A percentile compares a stretch with the other conserved stretches of the same genome.
These are phyloP conservation scores for Triglochin maritima DNA, from an alignment of 106 monocot species.

Conservation along the genomic window DNA sequence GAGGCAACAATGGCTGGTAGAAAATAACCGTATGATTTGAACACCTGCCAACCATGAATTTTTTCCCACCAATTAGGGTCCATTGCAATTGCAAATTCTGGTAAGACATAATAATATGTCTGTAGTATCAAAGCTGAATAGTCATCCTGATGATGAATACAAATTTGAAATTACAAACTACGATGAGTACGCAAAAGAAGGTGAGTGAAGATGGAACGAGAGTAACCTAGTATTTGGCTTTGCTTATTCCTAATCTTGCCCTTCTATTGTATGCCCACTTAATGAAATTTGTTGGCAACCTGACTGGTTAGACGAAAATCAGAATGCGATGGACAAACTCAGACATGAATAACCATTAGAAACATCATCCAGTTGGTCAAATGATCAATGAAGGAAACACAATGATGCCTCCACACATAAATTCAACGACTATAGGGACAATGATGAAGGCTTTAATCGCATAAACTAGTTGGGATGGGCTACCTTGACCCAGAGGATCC, in stretches of 20 bases:
- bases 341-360: too few species aligned
- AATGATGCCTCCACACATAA: too few species aligned
- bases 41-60: slow-evolving; percentile 35
- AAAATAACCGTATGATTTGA: slow-evolving; percentile 67
- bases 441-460: too few species aligned
- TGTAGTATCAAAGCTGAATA: not conserved
- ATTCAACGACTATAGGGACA: too few species aligned
- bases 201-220: not conserved
- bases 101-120: not conserved
- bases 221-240: not conserved
- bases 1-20: slow-evolving; percentile 73
- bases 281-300: not conserved
- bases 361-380: too few species aligned
- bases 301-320: not conserved
- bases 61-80: not conserved
- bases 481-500: too few species aligned
- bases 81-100: not conserved
- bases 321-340: too few species aligned
- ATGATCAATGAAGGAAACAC: too few species aligned
- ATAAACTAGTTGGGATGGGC: too few species aligned
- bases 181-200: not conserved
- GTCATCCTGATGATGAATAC: not conserved
- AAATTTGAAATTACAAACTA: not conserved
- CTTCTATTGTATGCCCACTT: too few species aligned
- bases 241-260: not conserved